phyloP scores from a whole-genome alignment of 2,329 filamentous ascomycete genomes.

The Pseudogymnoascus pannorum region DNA sequence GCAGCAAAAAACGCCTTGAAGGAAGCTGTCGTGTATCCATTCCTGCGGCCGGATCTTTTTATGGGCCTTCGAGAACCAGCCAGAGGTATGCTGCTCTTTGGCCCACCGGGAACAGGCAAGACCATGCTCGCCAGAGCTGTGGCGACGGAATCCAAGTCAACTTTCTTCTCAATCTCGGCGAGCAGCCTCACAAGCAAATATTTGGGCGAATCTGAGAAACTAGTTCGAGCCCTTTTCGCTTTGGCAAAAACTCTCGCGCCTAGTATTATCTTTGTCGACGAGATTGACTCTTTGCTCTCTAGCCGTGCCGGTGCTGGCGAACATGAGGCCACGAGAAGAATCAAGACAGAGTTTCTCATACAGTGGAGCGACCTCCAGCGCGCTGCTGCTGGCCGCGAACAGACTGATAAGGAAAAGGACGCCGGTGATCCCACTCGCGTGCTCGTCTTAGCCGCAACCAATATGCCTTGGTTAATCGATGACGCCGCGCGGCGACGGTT shows the following conservation, averaged over 20 bases:
- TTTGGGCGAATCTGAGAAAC: slow-evolving; percentile 90
- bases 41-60: slow-evolving; percentile 89
- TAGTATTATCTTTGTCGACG: slow-evolving; percentile 96
- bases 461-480: slow-evolving; percentile 95
- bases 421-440: slow-evolving; percentile 80
- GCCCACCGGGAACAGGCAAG: slow-evolving; percentile 95
- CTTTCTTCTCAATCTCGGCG: slow-evolving; percentile 95
- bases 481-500: slow-evolving; percentile 88
- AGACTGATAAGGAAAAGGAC: slow-evolving; percentile 57
- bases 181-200: slow-evolving; percentile 94
- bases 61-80: slow-evolving; percentile 92
- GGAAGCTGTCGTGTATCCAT: slow-evolving; percentile 95
- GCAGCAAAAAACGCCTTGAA: slow-evolving; percentile 86
- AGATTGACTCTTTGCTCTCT: slow-evolving; percentile 90
- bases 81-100: slow-evolving; percentile 90
- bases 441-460: slow-evolving; percentile 88
- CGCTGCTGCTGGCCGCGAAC: slow-evolving; percentile 79
- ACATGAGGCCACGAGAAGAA: slow-evolving; percentile 84
- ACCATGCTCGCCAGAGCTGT: slow-evolving; percentile 95
- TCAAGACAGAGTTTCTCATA: slow-evolving; percentile 97
- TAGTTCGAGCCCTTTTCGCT: slow-evolving; percentile 84
- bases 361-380: slow-evolving; percentile 94
- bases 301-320: slow-evolving; percentile 76
- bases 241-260: slow-evolving; percentile 85
- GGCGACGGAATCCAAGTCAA: slow-evolving; percentile 87